Conservation (phyloP, 106 monocot species). For the Dendrobium nobile region DNA sequence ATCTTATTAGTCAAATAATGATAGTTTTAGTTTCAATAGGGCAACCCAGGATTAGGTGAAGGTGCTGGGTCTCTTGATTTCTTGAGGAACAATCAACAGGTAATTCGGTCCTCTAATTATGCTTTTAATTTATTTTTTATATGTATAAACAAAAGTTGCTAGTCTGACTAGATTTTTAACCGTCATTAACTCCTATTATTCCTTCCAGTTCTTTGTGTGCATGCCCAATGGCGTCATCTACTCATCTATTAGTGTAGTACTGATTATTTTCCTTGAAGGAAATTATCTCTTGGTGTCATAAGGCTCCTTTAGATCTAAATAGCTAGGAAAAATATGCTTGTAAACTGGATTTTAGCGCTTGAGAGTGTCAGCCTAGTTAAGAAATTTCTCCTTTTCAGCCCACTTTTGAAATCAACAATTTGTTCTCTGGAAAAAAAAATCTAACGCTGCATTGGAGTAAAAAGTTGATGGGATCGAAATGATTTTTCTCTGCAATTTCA, state of each 20-base stretch:
- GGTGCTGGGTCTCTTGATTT: slow-evolving; percentile 83
- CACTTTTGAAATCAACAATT: no score
- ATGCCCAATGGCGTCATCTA: background rate
- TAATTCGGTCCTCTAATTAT: slow-evolving; percentile 8
- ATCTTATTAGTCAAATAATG: background rate
- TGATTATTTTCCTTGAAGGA: background rate
- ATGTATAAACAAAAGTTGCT: background rate
- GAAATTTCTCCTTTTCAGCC: no score
- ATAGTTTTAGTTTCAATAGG: slow-evolving; percentile 6
- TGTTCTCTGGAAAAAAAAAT: no score
- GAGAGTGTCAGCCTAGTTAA: no score
- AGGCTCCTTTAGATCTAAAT: background rate
- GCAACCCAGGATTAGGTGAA: slow-evolving; percentile 22
- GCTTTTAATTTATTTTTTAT: background rate
- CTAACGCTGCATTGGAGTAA: no score
- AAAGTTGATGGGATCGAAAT: no score
- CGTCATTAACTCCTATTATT: background rate
- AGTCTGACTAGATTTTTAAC: background rate
- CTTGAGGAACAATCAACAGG: slow-evolving; percentile 86
- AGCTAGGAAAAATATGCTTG: background rate
- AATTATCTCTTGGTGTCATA: background rate
- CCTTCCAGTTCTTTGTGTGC: background rate
- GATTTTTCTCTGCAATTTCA: background rate
- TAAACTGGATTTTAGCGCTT: background rate
- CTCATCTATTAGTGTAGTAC: background rate